These are phyloP conservation scores for Lathyrus sativus DNA, from an alignment of 306 rosid species.

Conservation along the genomic window DNA sequence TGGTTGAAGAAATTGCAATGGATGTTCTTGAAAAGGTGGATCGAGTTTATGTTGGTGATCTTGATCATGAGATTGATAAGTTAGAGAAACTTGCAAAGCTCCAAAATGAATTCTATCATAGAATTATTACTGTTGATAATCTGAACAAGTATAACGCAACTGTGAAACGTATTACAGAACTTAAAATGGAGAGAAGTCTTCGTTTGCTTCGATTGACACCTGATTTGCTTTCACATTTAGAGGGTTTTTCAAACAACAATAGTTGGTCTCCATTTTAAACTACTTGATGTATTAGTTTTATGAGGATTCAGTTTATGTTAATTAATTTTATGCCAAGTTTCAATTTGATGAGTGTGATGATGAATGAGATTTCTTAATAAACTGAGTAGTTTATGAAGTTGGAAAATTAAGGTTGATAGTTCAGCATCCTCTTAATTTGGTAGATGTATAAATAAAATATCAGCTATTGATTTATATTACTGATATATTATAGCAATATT, in stretches of 20 bases:
- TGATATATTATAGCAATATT: too few relatives aligned
- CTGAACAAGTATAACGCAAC: neutral
- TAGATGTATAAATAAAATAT: neutral
- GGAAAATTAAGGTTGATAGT: neutral
- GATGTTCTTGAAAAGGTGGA: slow-evolving; percentile 33
- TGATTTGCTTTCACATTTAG: slow-evolving; percentile 36
- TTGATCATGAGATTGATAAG: slow-evolving; percentile 24
- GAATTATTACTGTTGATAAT: neutral
- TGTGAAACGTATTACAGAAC: slow-evolving; percentile 3
- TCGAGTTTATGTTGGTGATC: slow-evolving; percentile 13
- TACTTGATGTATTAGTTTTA: neutral
- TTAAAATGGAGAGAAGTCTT: slow-evolving; percentile 37
- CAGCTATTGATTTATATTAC: too few relatives aligned
- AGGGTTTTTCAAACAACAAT: neutral
- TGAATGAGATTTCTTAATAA: slow-evolving; percentile 7
- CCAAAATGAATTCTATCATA: neutral
- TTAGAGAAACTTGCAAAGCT: slow-evolving; percentile 38
- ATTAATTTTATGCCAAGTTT: neutral
- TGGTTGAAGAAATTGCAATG: slow-evolving; percentile 38
- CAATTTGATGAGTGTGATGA: neutral
- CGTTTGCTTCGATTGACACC: slow-evolving; percentile 46
- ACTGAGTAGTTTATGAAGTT: neutral
- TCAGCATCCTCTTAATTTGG: neutral
- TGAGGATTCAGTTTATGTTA: neutral
- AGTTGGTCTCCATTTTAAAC: neutral